phyloP scores from a whole-genome alignment of 495 filamentous ascomycete genomes.

The Hyaloscypha bicolor region DNA sequence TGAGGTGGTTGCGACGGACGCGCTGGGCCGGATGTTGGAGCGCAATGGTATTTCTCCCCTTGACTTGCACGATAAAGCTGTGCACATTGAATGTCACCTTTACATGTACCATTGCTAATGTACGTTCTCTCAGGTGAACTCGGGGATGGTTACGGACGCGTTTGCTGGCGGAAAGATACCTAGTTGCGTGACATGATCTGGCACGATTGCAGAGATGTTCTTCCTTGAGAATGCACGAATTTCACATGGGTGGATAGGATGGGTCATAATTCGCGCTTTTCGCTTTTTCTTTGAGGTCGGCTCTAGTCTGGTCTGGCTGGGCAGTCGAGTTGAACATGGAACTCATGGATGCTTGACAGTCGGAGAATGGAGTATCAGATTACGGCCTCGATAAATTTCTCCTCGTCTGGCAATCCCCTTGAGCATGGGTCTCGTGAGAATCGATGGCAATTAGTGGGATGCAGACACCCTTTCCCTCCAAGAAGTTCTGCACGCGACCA shows the following conservation, averaged over 20 bases:
- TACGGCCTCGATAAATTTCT: not conserved
- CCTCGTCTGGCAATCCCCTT: not conserved
- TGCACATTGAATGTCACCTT: not conserved
- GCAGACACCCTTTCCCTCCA: not conserved
- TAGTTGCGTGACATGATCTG: not conserved
- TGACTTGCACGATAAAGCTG: not conserved
- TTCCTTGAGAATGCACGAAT: not conserved
- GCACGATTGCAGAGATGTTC: not conserved
- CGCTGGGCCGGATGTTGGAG: not conserved
- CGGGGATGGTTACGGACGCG: not conserved
- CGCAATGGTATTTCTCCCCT: not conserved
- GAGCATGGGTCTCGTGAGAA: not conserved
- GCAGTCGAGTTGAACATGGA: not conserved
- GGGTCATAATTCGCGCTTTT: not conserved
- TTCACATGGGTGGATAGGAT: not conserved
- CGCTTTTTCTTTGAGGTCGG: not conserved
- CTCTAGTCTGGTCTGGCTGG: not conserved
- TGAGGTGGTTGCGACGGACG: not conserved
- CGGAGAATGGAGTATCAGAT: conserved; percentile 2
- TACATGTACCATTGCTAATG: not conserved
- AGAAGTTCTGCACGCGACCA: not conserved
- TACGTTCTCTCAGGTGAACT: not conserved
- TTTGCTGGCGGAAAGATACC: not conserved
- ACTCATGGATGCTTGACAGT: not conserved
- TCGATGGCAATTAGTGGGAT: not conserved